These are phyloP conservation scores for Diutina mesorugosa DNA, from an alignment of 1,139 yeast genomes.

Conservation along the genomic window DNA sequence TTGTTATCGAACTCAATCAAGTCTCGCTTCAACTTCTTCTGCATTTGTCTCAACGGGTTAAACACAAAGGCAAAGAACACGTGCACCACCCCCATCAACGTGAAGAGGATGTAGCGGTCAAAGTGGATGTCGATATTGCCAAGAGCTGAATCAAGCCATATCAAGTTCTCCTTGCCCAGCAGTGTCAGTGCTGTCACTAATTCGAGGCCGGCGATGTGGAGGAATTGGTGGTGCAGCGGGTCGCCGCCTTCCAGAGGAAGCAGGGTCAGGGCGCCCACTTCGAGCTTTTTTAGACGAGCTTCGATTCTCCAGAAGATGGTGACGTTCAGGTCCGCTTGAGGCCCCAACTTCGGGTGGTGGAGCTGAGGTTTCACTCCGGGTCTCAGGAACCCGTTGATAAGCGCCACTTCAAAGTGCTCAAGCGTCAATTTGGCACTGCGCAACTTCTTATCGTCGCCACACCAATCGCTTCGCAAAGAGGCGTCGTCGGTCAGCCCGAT, in stretches of 20 bases:
- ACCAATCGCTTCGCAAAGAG: constrained; percentile 20
- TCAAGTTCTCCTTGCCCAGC: not conserved
- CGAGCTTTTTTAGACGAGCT: not conserved
- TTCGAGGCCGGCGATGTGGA: constrained; percentile 10
- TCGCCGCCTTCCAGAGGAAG: not conserved
- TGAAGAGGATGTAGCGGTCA: constrained; percentile 38
- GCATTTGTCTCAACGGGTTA: constrained; percentile 23
- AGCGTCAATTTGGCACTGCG: constrained; percentile 7
- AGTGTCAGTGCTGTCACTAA: constrained; percentile 15
- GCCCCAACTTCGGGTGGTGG: not conserved
- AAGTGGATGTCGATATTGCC: constrained; percentile 16
- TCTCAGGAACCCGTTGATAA: not conserved
- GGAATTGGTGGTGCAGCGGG: constrained; percentile 6
- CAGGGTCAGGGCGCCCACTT: not conserved
- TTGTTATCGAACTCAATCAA: constrained; percentile 14
- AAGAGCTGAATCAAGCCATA: not conserved
- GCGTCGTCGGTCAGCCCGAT: constrained; percentile 23
- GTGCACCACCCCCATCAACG: constrained; percentile 40
- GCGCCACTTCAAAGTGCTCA: constrained; percentile 3
- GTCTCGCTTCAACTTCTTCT: constrained; percentile 20
- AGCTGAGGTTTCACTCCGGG: not conserved
- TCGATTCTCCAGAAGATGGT: not conserved
- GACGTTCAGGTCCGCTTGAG: not conserved
- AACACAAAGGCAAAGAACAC: constrained; percentile 15
- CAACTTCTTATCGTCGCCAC: constrained; percentile 13